phyloP scores from a whole-genome alignment of 2,329 filamentous ascomycete genomes.

The Ilyonectria robusta region DNA sequence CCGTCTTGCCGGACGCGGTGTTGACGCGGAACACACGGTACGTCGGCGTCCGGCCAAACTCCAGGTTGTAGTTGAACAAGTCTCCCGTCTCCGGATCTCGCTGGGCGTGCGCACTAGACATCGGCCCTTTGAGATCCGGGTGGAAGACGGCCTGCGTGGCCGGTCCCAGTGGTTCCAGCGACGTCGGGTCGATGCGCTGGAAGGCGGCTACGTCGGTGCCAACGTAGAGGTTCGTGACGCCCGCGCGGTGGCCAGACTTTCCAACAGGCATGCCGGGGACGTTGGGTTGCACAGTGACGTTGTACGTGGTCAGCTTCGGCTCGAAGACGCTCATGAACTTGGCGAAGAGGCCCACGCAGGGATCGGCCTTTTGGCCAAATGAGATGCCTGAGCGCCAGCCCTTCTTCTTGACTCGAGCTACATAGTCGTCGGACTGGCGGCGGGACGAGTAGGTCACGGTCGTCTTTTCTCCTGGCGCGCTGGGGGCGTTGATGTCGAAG shows the following conservation, averaged over 20 bases:
- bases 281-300: conserved; percentile 76
- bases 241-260: conserved; percentile 54
- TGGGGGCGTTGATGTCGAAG: conserved; percentile 74
- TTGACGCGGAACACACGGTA: conserved; percentile 81
- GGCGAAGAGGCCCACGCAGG: conserved; percentile 79
- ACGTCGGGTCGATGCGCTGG: conserved; percentile 76
- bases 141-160: conserved; percentile 74
- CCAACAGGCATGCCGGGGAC: conserved; percentile 68
- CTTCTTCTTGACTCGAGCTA: conserved; percentile 71
- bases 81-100: conserved; percentile 80
- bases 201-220: conserved; percentile 70
- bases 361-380: conserved; percentile 81
- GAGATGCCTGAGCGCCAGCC: conserved; percentile 71
- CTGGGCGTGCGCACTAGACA: conserved; percentile 80
- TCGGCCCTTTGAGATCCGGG: conserved; percentile 75
- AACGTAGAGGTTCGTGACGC: conserved; percentile 64
- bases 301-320: conserved; percentile 63
- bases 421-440: conserved; percentile 74
- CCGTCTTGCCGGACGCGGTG: conserved; percentile 73
- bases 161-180: conserved; percentile 80
- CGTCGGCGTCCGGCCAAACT: conserved; percentile 67
- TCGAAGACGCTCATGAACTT: conserved; percentile 78
- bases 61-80: conserved; percentile 86
- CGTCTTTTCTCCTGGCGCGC: conserved; percentile 44
- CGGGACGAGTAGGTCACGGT: conserved; percentile 79